These are phyloP conservation scores for Penicillium arizonense DNA, from an alignment of 495 filamentous ascomycete genomes.

Conservation along the genomic window DNA sequence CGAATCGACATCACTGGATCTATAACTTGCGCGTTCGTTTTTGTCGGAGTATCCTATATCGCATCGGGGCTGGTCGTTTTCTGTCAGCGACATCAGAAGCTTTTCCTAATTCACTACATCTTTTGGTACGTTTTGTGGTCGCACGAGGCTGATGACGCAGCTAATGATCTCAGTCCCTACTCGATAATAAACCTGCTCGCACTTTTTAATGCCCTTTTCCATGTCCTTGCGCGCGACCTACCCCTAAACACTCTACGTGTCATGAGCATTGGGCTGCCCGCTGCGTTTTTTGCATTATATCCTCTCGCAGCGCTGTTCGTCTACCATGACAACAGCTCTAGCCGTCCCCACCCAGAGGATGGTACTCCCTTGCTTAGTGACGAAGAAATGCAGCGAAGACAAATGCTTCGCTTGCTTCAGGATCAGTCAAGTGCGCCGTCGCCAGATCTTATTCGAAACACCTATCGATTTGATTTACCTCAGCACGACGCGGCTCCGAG, in stretches of 20 bases:
- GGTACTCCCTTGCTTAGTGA: conserved; percentile 28
- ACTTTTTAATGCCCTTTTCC: conserved; percentile 33
- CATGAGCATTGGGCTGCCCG: conserved; percentile 23
- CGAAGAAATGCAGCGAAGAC: conserved; percentile 39
- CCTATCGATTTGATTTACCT: conserved; percentile 33
- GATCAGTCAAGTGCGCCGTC: conserved; percentile 16
- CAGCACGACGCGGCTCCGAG: conserved; percentile 10
- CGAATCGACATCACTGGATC: neutral
- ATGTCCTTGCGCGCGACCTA: conserved; percentile 26
- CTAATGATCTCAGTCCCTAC: conserved; percentile 22
- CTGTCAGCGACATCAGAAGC: neutral
- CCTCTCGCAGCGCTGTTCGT: conserved; percentile 26
- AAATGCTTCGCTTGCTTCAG: conserved; percentile 32
- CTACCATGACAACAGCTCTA: conserved; percentile 17
- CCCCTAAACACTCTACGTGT: conserved; percentile 24
- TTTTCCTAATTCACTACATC: neutral
- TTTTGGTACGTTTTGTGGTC: neutral
- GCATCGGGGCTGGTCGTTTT: neutral
- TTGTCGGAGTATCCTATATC: neutral
- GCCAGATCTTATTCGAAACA: conserved; percentile 28
- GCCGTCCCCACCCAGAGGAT: conserved; percentile 8
- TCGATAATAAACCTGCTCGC: conserved; percentile 28
- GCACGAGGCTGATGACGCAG: too few species aligned
- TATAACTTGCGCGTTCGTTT: neutral
- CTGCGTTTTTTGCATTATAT: conserved; percentile 24